These are phyloP conservation scores for Ceratorhiza oryzae-sativae DNA, from an alignment of 1,284 basidiomycete species.

Conservation along the genomic window DNA sequence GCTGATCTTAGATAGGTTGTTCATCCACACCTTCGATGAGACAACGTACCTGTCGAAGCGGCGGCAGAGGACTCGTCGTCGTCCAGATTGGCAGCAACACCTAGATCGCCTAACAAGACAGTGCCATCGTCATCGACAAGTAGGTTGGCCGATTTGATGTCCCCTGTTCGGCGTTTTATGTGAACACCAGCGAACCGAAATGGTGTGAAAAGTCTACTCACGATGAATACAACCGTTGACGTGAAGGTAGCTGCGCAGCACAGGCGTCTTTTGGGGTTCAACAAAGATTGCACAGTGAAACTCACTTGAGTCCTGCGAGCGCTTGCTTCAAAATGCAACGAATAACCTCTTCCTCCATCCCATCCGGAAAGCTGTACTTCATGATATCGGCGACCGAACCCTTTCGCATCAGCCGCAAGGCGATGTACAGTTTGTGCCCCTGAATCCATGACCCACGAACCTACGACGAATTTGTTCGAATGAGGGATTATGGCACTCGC, in stretches of 20 bases:
- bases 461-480: conserved; percentile 56
- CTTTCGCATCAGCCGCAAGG: conserved; percentile 87
- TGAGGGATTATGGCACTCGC: neutral
- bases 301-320: conserved; percentile 81
- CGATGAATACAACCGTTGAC: conserved; percentile 89
- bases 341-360: conserved; percentile 86
- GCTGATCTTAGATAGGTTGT: neutral
- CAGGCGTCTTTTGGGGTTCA: conserved; percentile 2
- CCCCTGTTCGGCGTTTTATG: conserved; percentile 47
- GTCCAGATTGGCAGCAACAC: conserved; percentile 80
- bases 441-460: conserved; percentile 89
- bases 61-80: conserved; percentile 56
- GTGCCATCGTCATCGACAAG: conserved; percentile 89
- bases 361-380: conserved; percentile 82
- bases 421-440: conserved; percentile 84
- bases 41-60: neutral
- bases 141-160: conserved; percentile 89
- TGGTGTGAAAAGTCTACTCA: neutral
- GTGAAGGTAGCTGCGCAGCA: conserved; percentile 72
- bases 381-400: conserved; percentile 88
- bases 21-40: neutral
- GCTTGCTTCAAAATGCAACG: conserved; percentile 84
- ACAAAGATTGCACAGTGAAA: conserved; percentile 40
- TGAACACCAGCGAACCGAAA: neutral
- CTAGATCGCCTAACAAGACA: conserved; percentile 86